These are phyloP conservation scores for Rubia tinctorum DNA, from an alignment of 305 asterid genomes.

Conservation along the genomic window DNA sequence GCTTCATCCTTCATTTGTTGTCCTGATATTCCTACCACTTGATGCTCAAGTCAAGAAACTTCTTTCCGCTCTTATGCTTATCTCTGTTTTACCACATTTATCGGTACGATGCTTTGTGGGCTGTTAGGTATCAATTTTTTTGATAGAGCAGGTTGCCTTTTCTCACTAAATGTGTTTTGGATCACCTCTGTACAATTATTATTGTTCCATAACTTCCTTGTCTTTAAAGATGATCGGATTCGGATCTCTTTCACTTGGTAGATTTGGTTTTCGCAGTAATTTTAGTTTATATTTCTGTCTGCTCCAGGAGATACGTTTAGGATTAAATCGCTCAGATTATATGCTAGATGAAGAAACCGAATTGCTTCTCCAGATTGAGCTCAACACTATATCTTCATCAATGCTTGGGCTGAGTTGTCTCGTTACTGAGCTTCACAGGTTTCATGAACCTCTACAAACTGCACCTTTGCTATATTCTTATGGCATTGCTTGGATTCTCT, in stretches of 20 bases:
- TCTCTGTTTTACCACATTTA: neutral
- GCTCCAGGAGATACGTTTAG: slow-evolving; percentile 84
- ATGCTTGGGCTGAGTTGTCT: slow-evolving; percentile 89
- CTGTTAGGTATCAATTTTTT: neutral
- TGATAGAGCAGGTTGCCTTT: neutral
- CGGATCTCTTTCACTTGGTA: neutral
- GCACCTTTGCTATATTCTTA: neutral
- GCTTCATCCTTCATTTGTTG: too few relatives aligned
- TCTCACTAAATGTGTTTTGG: neutral
- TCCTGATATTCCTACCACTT: too few relatives aligned
- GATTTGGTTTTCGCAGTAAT: slow-evolving; percentile 23
- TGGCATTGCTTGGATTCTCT: neutral
- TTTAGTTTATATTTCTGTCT: slow-evolving; percentile 19
- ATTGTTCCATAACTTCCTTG: neutral
- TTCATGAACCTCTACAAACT: slow-evolving; percentile 5
- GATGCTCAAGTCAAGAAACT: too few relatives aligned
- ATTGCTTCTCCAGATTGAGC: slow-evolving; percentile 93
- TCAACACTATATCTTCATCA: slow-evolving; percentile 93
- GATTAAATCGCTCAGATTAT: slow-evolving; percentile 95
- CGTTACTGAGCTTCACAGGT: slow-evolving; percentile 98
- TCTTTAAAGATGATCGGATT: neutral
- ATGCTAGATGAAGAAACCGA: slow-evolving; percentile 92
- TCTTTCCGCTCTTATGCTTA: too few relatives aligned
- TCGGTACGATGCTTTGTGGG: neutral
- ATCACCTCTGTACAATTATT: neutral